Evolutionary conservation across 768 basidiomycete species (phyloP), one percentile per base, ranked within the genome.

Genomic region (Lactarius deliciosus): DNA sequence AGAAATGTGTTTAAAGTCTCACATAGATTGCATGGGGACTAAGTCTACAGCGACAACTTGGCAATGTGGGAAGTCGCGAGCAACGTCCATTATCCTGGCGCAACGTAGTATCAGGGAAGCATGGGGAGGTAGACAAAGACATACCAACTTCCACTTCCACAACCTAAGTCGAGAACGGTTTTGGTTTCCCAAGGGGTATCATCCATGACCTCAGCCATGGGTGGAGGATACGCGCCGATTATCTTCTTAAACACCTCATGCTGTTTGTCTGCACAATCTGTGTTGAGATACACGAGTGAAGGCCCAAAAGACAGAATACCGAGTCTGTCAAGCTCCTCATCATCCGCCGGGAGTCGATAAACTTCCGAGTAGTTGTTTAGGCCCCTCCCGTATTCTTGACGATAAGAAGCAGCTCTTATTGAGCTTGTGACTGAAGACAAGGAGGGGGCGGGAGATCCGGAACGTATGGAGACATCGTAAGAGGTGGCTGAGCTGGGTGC

Each of bases 331-430:
- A 90, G 76, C 70, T 92, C 91, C 71, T 91, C 89, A 9, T 88
- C 87, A 69, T 92, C 91, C 32, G 90, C 91, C 15, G 91, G 89
- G 32, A 93, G 79, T 53, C 83, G 82, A 73, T 93, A 93, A 2
- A 92, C 82, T 55, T 92, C 89, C 1, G 91, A 92, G 69, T 89
- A 88, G 68, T 86, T 91, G 77, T 92, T 92, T 54, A 92, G 74
- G 38, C 80, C 82, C 50, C 91, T 81, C 0, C 90, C 91, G 64
- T 84, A 87, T 72, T 91, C 89, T 34, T 85, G 81, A 63, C 81
- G 82, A 76, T 85, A 86, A 1, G 85, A 82, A 40, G 82, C 79
- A 18, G 81, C 83, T 30, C 82, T 84, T 56, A 90, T 70, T 0
- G 88, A 88, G 71, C 83, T 86, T 0, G 87, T 86, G 73, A 91